These are phyloP conservation scores for Xanthoparmelia taractica DNA, from an alignment of 495 filamentous ascomycete species.

Conservation along the genomic window DNA sequence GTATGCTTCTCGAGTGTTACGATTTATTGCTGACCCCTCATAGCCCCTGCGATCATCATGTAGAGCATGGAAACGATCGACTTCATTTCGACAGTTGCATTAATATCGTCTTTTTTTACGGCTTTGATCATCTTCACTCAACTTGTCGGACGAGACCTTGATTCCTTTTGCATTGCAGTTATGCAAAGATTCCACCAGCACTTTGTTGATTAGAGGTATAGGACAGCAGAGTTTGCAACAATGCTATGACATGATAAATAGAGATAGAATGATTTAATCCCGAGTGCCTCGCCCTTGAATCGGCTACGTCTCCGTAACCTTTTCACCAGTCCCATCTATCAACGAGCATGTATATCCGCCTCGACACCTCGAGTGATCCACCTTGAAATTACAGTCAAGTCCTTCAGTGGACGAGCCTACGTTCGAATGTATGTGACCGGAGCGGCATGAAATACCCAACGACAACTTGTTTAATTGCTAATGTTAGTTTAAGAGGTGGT, in stretches of 20 bases:
- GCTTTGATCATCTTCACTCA: slow-evolving; percentile 11
- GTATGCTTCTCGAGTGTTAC: slow-evolving; percentile 2
- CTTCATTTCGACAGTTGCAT: background rate
- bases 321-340: too few relatives aligned
- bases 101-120: background rate
- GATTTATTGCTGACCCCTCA: slow-evolving; percentile 17
- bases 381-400: too few relatives aligned
- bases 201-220: slow-evolving; percentile 3
- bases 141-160: background rate
- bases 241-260: background rate
- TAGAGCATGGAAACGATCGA: slow-evolving; percentile 33
- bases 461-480: too few relatives aligned
- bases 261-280: background rate
- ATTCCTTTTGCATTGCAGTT: background rate
- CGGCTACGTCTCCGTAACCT: background rate
- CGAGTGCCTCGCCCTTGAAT: background rate
- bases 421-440: too few relatives aligned
- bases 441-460: too few relatives aligned
- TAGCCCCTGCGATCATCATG: slow-evolving; percentile 80
- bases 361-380: too few relatives aligned
- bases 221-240: background rate
- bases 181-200: background rate
- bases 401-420: too few relatives aligned
- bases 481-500: too few relatives aligned
- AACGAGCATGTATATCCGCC: too few relatives aligned